Base-by-base conservation (phyloP, 352 stramenopile species). In the Peronosclerospora sorghi region DNA sequence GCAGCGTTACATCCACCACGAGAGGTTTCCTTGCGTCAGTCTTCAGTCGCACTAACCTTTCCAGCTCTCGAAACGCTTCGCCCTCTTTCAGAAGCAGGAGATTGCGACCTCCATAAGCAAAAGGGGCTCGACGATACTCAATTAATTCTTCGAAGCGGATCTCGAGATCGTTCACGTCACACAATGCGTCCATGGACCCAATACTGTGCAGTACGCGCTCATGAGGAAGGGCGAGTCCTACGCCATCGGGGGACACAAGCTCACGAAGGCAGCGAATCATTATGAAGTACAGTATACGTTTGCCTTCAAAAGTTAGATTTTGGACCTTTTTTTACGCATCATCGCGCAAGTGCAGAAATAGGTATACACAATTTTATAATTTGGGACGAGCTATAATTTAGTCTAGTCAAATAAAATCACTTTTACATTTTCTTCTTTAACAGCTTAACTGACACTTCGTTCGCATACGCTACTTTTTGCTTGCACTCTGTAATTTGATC, bases 21-120 rank as follows among this genome's bases (percentile, higher is more conserved):
- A 83, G 30, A 8, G 52, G 24, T 15, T 48, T 58, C 4, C 15
- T 20, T 15, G 14, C 32, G 14, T 15, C 44, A 19, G 20, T 0
- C 7, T 14, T 45, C 15, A 51, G 24, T 44, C 20, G 53, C 42
- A 48, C 24, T 13, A 87, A 34, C 10, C 30, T 41, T 23, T 87
- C 58, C 1, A 87, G 42, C 41, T 90, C 78, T 27, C 73, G 61
- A 39, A 83, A 85, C n/a, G 73, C 66, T 49, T 86, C 69, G 57
- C 84, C 71, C 21, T 86, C 73, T n/a, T 73, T 78, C 24, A 77
- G 56, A 23, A 88, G 51, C 8, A 68, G 28, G 21, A 86, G 35
- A 27, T 87, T 90, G 5, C 47, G 46, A 29, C 68, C 70, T 13
- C 53, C 46, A 32, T 65, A 34, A 0, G 59, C 48, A 26, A 32